These are phyloP conservation scores for Tuber indicum DNA, from an alignment of 495 filamentous ascomycete species.

Conservation along the genomic window DNA sequence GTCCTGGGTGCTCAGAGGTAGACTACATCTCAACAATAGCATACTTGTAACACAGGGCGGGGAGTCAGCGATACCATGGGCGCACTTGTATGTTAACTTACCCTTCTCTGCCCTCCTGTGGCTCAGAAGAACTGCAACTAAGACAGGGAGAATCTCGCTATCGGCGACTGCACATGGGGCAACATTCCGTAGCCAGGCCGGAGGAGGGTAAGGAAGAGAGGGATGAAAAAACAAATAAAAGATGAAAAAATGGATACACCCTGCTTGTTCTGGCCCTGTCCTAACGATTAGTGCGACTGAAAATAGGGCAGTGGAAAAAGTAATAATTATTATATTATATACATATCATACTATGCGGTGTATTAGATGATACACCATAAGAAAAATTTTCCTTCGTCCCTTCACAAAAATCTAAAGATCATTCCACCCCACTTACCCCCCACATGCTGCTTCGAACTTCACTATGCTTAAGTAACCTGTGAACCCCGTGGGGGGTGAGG, in stretches of 20 bases:
- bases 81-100: neutral
- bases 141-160: neutral
- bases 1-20: neutral
- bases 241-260: neutral
- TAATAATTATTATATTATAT: neutral
- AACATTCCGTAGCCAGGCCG: neutral
- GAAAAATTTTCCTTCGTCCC: neutral
- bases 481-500: neutral
- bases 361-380: neutral
- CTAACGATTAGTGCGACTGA: neutral
- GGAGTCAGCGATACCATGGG: neutral
- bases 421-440: neutral
- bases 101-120: neutral
- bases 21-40: neutral
- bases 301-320: neutral
- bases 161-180: neutral
- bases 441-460: neutral
- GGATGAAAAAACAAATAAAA: neutral
- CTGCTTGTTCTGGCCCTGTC: neutral
- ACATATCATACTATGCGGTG: neutral
- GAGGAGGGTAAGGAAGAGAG: neutral
- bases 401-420: neutral
- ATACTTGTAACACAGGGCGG: neutral
- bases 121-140: neutral
- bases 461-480: neutral